Evolutionary conservation across 805 yeast species (phyloP), one percentile per base, ranked within the genome.

Genomic region (Peterozyma xylosa): DNA sequence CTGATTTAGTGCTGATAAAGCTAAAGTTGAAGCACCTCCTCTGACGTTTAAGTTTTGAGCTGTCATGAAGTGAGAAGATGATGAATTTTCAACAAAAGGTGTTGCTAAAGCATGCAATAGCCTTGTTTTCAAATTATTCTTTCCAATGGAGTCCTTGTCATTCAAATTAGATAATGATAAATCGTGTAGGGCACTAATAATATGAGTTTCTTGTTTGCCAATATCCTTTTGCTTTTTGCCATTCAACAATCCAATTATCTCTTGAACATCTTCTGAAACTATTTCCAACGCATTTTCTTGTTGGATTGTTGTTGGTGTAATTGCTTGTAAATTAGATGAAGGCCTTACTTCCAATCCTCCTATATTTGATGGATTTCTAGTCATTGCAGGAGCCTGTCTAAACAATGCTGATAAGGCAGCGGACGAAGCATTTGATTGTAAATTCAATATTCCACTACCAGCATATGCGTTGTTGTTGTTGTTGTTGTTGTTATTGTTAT

Each of bases 31-130:
- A 21, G 44, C 27, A 14, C 37, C 42, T 5, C 35, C 29, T 7
- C 33, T 15, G 9, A 14, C 34, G 9, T 14, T 36, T 34, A 30
- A 30, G 18, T 30, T 27, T 30, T 16, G 38, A 16, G 14, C 30
- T 9, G 9, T 35, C 29, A 14, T 11, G 7, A 21, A 21, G 7
- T 21, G 27, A 21, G 48, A 47, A 15, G 21, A 50, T 34, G 39
- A 48, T 1, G 64, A 49, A 37, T 65, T 64, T 51, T 76, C 79
- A 40, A 71, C 66, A 62, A 82, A 78, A 6, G 87, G 87, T 1
- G 83, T 78, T 1, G 89, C 82, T 45, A 82, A 66, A 1, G 87
- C 86, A 56, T 78, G 74, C 11, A 81, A 55, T 4, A 81, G 58
- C 50, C 70, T 73, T 2, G 69, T 66, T 47, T 70, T 69, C 18